phyloP scores from a whole-genome alignment of 192 early-diverging fungal genomes.

The Linnemannia hyalina region DNA sequence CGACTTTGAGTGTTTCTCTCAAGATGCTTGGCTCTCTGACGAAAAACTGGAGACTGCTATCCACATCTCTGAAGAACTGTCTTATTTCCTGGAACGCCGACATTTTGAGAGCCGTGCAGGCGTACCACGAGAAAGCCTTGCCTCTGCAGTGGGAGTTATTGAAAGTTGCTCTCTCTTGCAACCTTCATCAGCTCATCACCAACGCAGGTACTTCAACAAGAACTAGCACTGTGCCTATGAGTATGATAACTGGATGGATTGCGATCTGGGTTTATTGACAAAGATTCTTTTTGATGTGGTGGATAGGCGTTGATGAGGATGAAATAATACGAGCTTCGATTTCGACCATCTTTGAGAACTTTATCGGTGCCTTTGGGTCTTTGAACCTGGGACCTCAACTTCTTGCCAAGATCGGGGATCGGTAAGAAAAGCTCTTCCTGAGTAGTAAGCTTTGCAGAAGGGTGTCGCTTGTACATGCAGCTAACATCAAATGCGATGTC shows the following conservation, averaged over 20 bases:
- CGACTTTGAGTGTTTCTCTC: constrained; percentile 16
- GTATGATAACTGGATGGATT: background rate
- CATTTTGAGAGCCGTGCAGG: constrained; percentile 1
- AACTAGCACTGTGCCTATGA: background rate
- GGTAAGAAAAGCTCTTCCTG: background rate
- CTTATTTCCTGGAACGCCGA: constrained; percentile 30
- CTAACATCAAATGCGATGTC: background rate
- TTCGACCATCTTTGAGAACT: constrained; percentile 38
- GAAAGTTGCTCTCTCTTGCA: constrained; percentile 14
- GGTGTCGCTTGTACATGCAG: background rate
- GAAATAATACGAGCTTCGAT: constrained; percentile 28
- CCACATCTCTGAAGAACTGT: constrained; percentile 29
- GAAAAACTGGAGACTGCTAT: constrained; percentile 13
- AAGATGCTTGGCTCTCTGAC: background rate
- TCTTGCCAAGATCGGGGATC: constrained; percentile 41
- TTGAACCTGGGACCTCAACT: constrained; percentile 37
- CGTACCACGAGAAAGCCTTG: background rate
- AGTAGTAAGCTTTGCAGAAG: too few species aligned
- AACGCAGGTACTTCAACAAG: constrained; percentile 32
- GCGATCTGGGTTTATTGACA: background rate
- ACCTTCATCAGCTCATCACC: constrained; percentile 29
- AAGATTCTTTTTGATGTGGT: background rate
- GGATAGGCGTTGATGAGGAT: constrained; percentile 43
- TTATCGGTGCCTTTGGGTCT: constrained; percentile 39
- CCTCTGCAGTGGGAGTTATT: constrained; percentile 7